Percentiles rank a stretch among this genome's conserved stretches.
Evolutionary conservation across 495 filamentous ascomycete genomes (phyloP).

Genomic region (Chaetomium fimeti): DNA sequence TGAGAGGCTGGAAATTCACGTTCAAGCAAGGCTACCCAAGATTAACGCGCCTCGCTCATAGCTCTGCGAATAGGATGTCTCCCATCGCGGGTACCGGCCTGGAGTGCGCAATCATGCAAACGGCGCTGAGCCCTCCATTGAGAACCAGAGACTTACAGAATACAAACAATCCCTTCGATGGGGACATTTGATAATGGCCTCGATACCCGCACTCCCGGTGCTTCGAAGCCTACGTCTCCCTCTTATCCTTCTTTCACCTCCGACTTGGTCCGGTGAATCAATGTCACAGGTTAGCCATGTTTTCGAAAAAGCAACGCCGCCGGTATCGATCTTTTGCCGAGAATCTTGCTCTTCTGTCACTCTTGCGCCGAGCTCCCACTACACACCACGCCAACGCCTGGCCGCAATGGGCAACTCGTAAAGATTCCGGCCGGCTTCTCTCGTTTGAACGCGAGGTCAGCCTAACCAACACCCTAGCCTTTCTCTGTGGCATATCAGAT

Average conservation of each 20-base stretch:
- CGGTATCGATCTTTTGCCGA: conserved; percentile 17
- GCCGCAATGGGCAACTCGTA: not conserved
- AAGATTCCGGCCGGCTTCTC: conserved; percentile 22
- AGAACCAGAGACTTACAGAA: conserved; percentile 1
- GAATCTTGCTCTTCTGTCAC: conserved; percentile 34
- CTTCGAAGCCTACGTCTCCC: too few relatives aligned
- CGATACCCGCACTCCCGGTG: not conserved
- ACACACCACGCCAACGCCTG: conserved; percentile 20
- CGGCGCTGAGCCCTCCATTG: not conserved
- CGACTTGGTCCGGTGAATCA: not conserved
- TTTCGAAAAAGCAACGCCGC: conserved; percentile 6
- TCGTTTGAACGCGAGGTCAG: conserved; percentile 37
- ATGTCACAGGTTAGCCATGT: not conserved
- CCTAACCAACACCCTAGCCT: conserved; percentile 39
- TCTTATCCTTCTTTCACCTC: not conserved
- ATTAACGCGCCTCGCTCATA: not conserved
- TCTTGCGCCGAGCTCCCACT: conserved; percentile 17
- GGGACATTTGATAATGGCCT: not conserved
- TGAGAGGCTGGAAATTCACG: not conserved
- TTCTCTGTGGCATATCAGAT: conserved; percentile 40
- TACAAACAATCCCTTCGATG: not conserved
- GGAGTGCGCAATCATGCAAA: conserved; percentile 11
- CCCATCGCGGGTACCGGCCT: not conserved
- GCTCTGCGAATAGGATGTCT: conserved; percentile 20
- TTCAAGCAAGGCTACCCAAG: not conserved